Evolutionary conservation across 805 yeast species (phyloP), one percentile per base, ranked within the genome.

Genomic region (Starmerella bombi): DNA sequence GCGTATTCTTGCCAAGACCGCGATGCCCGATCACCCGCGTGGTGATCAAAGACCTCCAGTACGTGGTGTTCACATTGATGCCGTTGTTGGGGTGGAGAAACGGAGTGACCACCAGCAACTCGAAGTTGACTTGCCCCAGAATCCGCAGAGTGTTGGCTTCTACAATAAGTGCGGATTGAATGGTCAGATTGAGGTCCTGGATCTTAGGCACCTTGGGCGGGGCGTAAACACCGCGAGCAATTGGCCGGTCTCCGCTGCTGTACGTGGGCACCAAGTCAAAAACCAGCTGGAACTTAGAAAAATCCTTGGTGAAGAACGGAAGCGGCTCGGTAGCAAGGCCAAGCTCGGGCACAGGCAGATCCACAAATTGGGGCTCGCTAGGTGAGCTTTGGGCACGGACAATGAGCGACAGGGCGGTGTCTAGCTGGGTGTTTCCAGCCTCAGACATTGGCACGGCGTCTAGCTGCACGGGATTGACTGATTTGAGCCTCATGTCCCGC

Each of bases 21-120:
- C 97, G 72, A 60, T 88, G 97, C 2, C 97, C 97, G 61, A 88
- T 88, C 20, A 88, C 94, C 44, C 94, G 69, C 1, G 95, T 82
- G 0, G 88, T 72, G 4, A 81, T 85, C 40, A 84, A 64, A 12
- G 91, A 83, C 54, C 80, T 82, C 96, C 96, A 88, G 61, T 85
- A 86, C 1, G 91, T 78, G 39, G 81, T 80, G 1, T 83, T 71
- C 50, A 80, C 46, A 60, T 58, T 59, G n/a, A 79, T 61, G 9
- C 71, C 69, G 75, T 79, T 73, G 31, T 71, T 69, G 7, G 76
- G 75, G 56, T 84, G 93, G 28, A 57, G 55, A 54, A 86, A 88
- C 2, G 95, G 77, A 10, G 69, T 73, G 4, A 83, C 79, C 32
- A 77, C 59, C 59, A 80, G 59, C 38, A 76, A 71, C 53, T 84